These are phyloP conservation scores for Chalciporus pseudorubinellus DNA, from an alignment of 768 basidiomycete genomes.

Conservation along the genomic window DNA sequence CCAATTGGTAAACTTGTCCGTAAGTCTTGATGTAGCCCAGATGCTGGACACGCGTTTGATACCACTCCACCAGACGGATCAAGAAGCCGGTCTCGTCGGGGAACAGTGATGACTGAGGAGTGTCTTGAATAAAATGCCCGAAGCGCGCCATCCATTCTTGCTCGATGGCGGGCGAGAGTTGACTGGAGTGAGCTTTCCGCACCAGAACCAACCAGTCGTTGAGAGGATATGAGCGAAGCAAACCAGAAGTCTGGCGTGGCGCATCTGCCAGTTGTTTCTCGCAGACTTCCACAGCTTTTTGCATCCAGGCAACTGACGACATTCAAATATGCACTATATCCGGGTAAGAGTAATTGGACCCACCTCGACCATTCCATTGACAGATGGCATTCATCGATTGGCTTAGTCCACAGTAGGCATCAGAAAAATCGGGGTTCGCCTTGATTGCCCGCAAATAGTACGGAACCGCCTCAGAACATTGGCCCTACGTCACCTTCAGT, in stretches of 20 bases:
- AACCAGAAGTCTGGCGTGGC: slow-evolving; percentile 31
- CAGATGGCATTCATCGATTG: slow-evolving; percentile 47
- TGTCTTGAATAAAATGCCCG: slow-evolving; percentile 26
- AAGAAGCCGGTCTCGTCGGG: slow-evolving; percentile 44
- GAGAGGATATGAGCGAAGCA: slow-evolving; percentile 26
- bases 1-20: slow-evolving; percentile 27
- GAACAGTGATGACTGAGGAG: slow-evolving; percentile 12
- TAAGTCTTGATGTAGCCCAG: slow-evolving; percentile 41
- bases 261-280: slow-evolving; percentile 36
- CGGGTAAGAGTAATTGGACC: slow-evolving; percentile 9
- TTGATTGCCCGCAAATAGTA: slow-evolving; percentile 46
- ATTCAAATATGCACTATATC: slow-evolving; percentile 4
- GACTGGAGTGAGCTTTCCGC: slow-evolving; percentile 24
- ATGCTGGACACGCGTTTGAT: slow-evolving; percentile 41
- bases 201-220: slow-evolving; percentile 40
- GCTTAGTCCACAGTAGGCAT: slow-evolving; percentile 48
- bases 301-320: slow-evolving; percentile 33
- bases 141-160: slow-evolving; percentile 34
- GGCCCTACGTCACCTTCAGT: slow-evolving; percentile 29
- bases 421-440: slow-evolving; percentile 42
- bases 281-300: slow-evolving; percentile 36
- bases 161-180: slow-evolving; percentile 25
- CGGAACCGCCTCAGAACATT: slow-evolving; percentile 41
- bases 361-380: slow-evolving; percentile 42
- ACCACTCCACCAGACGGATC: slow-evolving; percentile 44